phyloP scores from a whole-genome alignment of 2,329 filamentous ascomycete species.

The Cladophialophora bantiana region DNA sequence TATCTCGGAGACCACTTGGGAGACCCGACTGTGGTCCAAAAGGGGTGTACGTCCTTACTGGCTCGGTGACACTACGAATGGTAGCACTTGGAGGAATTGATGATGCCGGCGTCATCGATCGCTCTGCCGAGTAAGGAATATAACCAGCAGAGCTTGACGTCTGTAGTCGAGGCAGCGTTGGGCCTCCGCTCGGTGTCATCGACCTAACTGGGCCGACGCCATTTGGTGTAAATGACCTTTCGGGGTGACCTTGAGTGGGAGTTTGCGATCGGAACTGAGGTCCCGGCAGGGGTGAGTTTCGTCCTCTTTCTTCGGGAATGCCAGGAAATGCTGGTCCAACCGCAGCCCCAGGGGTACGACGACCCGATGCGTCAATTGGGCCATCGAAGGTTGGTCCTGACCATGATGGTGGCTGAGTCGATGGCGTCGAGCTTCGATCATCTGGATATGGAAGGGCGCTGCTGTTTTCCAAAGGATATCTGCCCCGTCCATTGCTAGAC shows the following conservation, averaged over 20 bases:
- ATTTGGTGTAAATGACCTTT: slow-evolving; percentile 37
- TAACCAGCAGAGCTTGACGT: slow-evolving; percentile 28
- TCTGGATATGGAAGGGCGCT: slow-evolving; percentile 33
- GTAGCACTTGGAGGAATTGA: slow-evolving; percentile 31
- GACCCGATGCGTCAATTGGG: slow-evolving; percentile 22
- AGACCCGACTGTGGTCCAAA: slow-evolving; percentile 22
- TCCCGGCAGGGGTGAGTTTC: slow-evolving; percentile 36
- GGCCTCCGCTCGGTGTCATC: slow-evolving; percentile 28
- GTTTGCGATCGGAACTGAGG: slow-evolving; percentile 35
- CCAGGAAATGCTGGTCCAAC: slow-evolving; percentile 28
- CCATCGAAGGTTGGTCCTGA: slow-evolving; percentile 27
- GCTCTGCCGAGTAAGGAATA: slow-evolving; percentile 32
- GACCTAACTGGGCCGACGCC: slow-evolving; percentile 27
- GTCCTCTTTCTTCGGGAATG: slow-evolving; percentile 35
- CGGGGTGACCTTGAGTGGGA: slow-evolving; percentile 32
- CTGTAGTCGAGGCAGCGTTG: slow-evolving; percentile 34
- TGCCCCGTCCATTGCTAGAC: slow-evolving; percentile 33
- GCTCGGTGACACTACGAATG: slow-evolving; percentile 28
- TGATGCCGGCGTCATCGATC: slow-evolving; percentile 33
- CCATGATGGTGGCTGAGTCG: slow-evolving; percentile 28
- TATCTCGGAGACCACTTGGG: slow-evolving; percentile 20
- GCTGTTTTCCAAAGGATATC: slow-evolving; percentile 33
- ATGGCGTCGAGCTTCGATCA: slow-evolving; percentile 32
- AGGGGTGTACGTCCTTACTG: slow-evolving; percentile 27
- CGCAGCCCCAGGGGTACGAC: slow-evolving; percentile 29